Conservation (phyloP, 164 flowering plant species). For the Berberis thunbergii region DNA sequence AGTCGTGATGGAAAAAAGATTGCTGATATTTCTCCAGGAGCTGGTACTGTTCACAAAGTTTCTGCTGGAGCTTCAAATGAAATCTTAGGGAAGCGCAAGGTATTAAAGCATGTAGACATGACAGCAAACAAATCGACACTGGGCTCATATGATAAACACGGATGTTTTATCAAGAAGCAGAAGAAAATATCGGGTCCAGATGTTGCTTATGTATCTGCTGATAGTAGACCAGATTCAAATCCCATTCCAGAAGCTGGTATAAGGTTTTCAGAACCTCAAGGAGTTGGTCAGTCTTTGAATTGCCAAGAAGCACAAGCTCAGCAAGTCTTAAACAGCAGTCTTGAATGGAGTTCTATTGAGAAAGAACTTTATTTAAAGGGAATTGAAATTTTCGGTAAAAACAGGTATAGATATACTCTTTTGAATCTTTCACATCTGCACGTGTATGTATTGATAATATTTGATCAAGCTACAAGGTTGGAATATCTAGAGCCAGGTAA, state of each 20-base stretch:
- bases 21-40: slow-evolving; percentile 14
- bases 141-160: slow-evolving; percentile 13
- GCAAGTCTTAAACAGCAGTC: slow-evolving; percentile 12
- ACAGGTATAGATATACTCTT: slow-evolving; percentile 44
- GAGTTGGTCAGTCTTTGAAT: slow-evolving; percentile 15
- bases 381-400: slow-evolving; percentile 87
- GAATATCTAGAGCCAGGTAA: no score
- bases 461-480: no score
- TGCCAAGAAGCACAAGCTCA: slow-evolving; percentile 14
- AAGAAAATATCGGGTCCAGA: slow-evolving; percentile 14
- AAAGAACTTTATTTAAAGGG: slow-evolving; percentile 87
- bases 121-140: slow-evolving; percentile 2
- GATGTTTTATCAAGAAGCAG: slow-evolving; percentile 19
- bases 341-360: slow-evolving; percentile 75
- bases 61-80: slow-evolving; percentile 15
- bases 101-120: slow-evolving; percentile 10
- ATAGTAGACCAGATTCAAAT: background rate
- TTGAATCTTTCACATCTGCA: background rate
- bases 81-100: slow-evolving; percentile 19
- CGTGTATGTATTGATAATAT: background rate
- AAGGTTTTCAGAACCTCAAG: slow-evolving; percentile 14
- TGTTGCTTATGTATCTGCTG: slow-evolving; percentile 5
- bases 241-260: no score
- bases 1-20: slow-evolving; percentile 10
- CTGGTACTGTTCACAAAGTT: slow-evolving; percentile 13